Percentiles rank a stretch among this genome's conserved stretches.
Evolutionary conservation across 2,329 filamentous ascomycete genomes (phyloP).

Genomic region (Neofusicoccum sp.): DNA sequence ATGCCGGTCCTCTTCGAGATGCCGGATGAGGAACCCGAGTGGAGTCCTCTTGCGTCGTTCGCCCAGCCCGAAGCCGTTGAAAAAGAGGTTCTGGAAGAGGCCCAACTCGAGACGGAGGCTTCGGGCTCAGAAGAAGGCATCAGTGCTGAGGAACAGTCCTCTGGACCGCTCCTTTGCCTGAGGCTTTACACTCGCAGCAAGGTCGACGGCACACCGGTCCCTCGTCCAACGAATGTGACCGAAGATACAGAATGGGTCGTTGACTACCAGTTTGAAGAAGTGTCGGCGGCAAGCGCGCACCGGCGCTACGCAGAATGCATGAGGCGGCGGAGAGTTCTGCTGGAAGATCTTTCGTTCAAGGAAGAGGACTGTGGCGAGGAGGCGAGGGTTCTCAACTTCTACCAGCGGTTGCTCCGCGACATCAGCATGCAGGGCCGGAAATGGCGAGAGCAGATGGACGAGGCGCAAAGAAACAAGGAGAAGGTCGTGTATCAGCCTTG

Average conservation of each 20-base stretch:
- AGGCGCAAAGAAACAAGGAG: slow-evolving; percentile 23
- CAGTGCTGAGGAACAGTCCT: neutral
- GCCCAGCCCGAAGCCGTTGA: slow-evolving; percentile 19
- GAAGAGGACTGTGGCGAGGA: slow-evolving; percentile 38
- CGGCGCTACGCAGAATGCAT: slow-evolving; percentile 36
- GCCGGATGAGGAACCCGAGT: neutral
- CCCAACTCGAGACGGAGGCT: neutral
- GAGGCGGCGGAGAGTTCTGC: slow-evolving; percentile 33
- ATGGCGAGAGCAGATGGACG: slow-evolving; percentile 57
- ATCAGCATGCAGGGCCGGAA: slow-evolving; percentile 56
- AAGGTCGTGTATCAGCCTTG: neutral
- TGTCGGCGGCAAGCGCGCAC: neutral
- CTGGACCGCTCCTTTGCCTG: slow-evolving; percentile 55
- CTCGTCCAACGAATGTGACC: slow-evolving; percentile 56
- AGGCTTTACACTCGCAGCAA: slow-evolving; percentile 70
- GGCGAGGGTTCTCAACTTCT: slow-evolving; percentile 38
- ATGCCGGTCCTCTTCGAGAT: slow-evolving; percentile 9
- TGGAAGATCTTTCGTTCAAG: neutral
- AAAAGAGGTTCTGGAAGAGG: neutral
- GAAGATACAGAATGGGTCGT: slow-evolving; percentile 62
- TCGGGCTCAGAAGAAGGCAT: neutral
- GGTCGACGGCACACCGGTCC: slow-evolving; percentile 64
- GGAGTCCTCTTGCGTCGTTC: neutral
- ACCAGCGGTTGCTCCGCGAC: slow-evolving; percentile 43
- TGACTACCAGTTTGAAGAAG: slow-evolving; percentile 57